Conservation (phyloP, 768 basidiomycete genomes). For the Solioccasus polychromus region DNA sequence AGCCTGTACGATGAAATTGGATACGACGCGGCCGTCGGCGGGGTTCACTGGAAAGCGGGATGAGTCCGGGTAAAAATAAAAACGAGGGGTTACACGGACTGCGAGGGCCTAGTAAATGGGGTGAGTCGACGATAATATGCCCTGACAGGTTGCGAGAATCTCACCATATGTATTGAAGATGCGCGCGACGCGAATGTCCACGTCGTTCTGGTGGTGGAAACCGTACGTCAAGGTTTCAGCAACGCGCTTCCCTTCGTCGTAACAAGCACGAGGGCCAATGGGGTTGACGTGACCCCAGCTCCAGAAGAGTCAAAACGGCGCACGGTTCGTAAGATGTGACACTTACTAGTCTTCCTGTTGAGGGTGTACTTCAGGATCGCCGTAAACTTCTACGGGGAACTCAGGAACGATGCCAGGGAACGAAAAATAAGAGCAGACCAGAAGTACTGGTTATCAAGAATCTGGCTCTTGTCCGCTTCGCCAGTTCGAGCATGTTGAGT, state of each 20-base stretch:
- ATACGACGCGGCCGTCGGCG: constrained; percentile 94
- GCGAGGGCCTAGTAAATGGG: constrained; percentile 45
- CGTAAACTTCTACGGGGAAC: constrained; percentile 78
- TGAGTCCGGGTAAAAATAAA: constrained; percentile 17
- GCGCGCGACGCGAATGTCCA: constrained; percentile 94
- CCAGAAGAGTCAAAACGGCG: constrained; percentile 17
- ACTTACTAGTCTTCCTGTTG: constrained; percentile 93
- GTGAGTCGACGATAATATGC: neutral
- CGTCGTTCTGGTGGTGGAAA: constrained; percentile 90
- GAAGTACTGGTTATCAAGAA: constrained; percentile 97
- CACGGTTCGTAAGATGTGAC: neutral
- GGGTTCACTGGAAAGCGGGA: constrained; percentile 79
- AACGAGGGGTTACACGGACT: constrained; percentile 53
- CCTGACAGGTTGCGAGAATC: constrained; percentile 1
- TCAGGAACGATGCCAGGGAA: constrained; percentile 1
- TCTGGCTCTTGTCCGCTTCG: constrained; percentile 95
- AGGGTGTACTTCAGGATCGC: constrained; percentile 97
- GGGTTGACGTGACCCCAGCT: constrained; percentile 99
- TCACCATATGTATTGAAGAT: constrained; percentile 96
- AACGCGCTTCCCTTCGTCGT: constrained; percentile 99
- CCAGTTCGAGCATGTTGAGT: constrained; percentile 96
- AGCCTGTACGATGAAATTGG: constrained; percentile 98
- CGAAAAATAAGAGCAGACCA: constrained; percentile 44
- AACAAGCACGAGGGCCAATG: constrained; percentile 97
- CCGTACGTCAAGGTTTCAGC: constrained; percentile 98